phyloP scores from a whole-genome alignment of 805 yeast genomes.

The Lachancea sp. region DNA sequence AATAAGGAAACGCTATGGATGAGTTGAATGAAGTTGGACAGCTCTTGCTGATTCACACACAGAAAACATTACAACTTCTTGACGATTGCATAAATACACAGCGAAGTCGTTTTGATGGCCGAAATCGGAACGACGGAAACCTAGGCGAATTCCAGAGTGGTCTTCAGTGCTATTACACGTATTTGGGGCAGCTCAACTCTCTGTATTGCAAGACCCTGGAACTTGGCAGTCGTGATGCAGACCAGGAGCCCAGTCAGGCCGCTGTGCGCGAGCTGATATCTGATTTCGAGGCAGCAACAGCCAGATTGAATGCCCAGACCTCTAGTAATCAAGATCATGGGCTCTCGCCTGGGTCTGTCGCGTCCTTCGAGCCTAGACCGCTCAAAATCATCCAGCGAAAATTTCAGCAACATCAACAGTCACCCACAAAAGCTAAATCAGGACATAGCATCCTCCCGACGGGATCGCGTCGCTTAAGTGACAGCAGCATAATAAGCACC shows the following conservation, averaged over 20 bases:
- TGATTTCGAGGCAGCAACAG: not conserved
- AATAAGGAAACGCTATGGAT: constrained; percentile 5
- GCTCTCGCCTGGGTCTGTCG: constrained; percentile 15
- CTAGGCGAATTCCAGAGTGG: constrained; percentile 6
- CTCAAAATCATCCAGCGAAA: constrained; percentile 21
- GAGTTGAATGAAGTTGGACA: constrained; percentile 23
- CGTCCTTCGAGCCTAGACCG: constrained; percentile 24
- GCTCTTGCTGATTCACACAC: constrained; percentile 23
- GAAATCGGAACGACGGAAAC: not conserved
- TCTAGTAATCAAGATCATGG: constrained; percentile 1
- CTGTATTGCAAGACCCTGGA: constrained; percentile 22
- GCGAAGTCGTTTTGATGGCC: constrained; percentile 10
- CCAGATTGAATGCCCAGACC: not conserved
- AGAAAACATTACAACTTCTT: constrained; percentile 27
- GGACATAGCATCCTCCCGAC: too few species aligned
- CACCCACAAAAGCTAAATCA: not conserved
- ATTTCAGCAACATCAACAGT: not conserved
- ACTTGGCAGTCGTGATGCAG: constrained; percentile 13
- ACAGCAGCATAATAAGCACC: not conserved
- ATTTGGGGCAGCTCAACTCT: constrained; percentile 25
- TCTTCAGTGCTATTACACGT: constrained; percentile 16
- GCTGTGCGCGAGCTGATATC: not conserved
- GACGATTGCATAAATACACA: constrained; percentile 27
- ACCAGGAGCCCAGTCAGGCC: constrained; percentile 5
- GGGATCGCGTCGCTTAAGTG: not conserved